A percentile compares a stretch with the other conserved stretches of the same genome.
Evolutionary conservation across 2,329 filamentous ascomycete genomes (phyloP).

Genomic region (Aurifilum marmelostoma): DNA sequence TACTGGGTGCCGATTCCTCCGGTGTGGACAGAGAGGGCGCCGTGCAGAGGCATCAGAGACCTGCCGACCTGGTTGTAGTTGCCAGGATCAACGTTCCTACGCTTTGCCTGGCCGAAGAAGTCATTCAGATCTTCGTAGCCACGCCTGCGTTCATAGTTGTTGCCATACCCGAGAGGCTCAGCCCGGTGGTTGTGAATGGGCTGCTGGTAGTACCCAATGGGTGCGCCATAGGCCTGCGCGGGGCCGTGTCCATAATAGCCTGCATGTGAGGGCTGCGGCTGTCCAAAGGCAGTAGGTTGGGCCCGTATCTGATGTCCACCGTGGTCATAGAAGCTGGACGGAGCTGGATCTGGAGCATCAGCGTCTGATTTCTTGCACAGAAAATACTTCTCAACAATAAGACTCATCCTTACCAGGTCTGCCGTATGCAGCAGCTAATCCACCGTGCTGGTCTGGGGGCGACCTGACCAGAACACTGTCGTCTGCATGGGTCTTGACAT

Average conservation of each 20-base stretch:
- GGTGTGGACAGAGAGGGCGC: slow-evolving; percentile 65
- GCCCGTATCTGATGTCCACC: slow-evolving; percentile 62
- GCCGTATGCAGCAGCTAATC: slow-evolving; percentile 56
- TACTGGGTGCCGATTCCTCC: slow-evolving; percentile 59
- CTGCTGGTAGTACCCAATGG: slow-evolving; percentile 75
- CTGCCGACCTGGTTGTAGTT: slow-evolving; percentile 93
- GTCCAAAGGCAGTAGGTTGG: slow-evolving; percentile 55
- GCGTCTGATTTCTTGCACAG: slow-evolving; percentile 39
- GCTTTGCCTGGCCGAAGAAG: slow-evolving; percentile 92
- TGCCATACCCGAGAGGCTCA: slow-evolving; percentile 68
- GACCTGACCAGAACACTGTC: slow-evolving; percentile 74
- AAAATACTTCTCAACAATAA: neutral
- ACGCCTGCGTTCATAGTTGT: slow-evolving; percentile 73
- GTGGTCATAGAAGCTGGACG: slow-evolving; percentile 67
- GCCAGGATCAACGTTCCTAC: slow-evolving; percentile 82
- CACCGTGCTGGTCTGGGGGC: slow-evolving; percentile 55
- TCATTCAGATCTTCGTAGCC: slow-evolving; percentile 88
- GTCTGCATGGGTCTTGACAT: slow-evolving; percentile 98
- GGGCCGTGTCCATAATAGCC: slow-evolving; percentile 65
- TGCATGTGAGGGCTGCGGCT: slow-evolving; percentile 55
- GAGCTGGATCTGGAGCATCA: slow-evolving; percentile 50
- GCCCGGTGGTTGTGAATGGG: slow-evolving; percentile 54
- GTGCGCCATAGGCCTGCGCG: slow-evolving; percentile 45
- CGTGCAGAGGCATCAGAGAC: slow-evolving; percentile 80
- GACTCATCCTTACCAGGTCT: slow-evolving; percentile 54